phyloP scores from a whole-genome alignment of 2,329 filamentous ascomycete species.

The Epichloe festucae region DNA sequence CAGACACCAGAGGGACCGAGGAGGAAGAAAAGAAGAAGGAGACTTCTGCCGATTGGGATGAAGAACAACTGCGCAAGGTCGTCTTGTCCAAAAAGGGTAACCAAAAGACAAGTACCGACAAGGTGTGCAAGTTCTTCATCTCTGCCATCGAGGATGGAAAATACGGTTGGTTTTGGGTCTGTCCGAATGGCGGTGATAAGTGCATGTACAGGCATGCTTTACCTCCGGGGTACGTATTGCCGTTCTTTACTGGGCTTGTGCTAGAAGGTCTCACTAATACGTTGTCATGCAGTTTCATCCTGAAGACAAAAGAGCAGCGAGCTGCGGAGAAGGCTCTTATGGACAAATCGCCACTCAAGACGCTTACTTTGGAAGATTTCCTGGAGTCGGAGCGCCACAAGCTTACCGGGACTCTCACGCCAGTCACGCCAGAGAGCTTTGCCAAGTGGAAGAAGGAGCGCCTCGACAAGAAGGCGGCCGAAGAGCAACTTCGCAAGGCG shows the following conservation, averaged over 20 bases:
- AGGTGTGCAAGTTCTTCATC: slow-evolving; percentile 98
- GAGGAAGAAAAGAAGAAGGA: slow-evolving; percentile 78
- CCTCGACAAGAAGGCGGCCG: slow-evolving; percentile 87
- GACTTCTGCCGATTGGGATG: slow-evolving; percentile 94
- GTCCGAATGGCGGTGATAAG: slow-evolving; percentile 90
- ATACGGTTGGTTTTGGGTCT: slow-evolving; percentile 98
- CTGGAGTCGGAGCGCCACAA: slow-evolving; percentile 93
- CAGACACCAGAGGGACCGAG: slow-evolving; percentile 58
- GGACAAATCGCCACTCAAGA: slow-evolving; percentile 91
- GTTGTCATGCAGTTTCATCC: slow-evolving; percentile 54
- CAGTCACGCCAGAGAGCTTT: slow-evolving; percentile 84
- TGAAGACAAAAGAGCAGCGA: slow-evolving; percentile 96
- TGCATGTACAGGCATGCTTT: slow-evolving; percentile 98
- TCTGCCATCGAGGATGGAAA: slow-evolving; percentile 95
- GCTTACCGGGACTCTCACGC: slow-evolving; percentile 79
- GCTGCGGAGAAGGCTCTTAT: slow-evolving; percentile 89
- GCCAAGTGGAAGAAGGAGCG: slow-evolving; percentile 96
- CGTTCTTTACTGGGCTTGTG: background rate
- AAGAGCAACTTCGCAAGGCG: slow-evolving; percentile 76
- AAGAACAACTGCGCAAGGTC: slow-evolving; percentile 84
- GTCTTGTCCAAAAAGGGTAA: slow-evolving; percentile 96
- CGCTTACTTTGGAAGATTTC: slow-evolving; percentile 93
- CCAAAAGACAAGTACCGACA: slow-evolving; percentile 84
- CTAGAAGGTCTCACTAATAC: slow-evolving; percentile 12
- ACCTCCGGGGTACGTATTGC: slow-evolving; percentile 67